These are phyloP conservation scores for Petunia secreta DNA, from an alignment of 257 asterid species.

Conservation along the genomic window DNA sequence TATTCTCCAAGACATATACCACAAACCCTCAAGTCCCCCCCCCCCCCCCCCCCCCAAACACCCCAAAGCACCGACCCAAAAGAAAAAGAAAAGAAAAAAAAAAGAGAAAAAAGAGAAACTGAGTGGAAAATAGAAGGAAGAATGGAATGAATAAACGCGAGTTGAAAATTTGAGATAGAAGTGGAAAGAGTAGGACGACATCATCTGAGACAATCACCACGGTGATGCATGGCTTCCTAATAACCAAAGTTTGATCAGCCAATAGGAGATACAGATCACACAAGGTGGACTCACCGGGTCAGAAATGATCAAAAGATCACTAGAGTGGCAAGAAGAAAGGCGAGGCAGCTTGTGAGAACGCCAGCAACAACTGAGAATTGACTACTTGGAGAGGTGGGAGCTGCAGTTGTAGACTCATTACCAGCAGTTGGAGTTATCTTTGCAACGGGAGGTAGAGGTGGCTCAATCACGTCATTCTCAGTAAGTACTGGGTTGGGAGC, in stretches of 20 bases:
- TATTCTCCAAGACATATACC: too few species aligned
- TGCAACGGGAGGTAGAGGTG: constrained; percentile 72
- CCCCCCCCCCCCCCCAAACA: too few species aligned
- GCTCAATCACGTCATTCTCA: constrained; percentile 53
- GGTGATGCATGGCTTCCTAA: too few species aligned
- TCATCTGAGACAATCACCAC: too few species aligned
- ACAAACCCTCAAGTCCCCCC: too few species aligned
- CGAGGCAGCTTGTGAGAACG: constrained; percentile 39
- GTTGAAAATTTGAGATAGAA: too few species aligned
- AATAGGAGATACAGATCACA: constrained; percentile 24
- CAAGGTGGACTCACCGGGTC: not conserved
- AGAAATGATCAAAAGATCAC: constrained; percentile 33
- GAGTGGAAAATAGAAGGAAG: too few species aligned
- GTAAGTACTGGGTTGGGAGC: constrained; percentile 67
- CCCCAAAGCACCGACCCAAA: too few species aligned
- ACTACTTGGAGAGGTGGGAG: constrained; percentile 45
- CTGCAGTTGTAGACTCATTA: constrained; percentile 43
- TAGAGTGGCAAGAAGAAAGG: constrained; percentile 51
- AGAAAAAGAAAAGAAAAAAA: too few species aligned
- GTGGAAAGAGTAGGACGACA: too few species aligned
- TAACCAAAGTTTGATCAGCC: not conserved
- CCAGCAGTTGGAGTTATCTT: constrained; percentile 36
- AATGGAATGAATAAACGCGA: too few species aligned
- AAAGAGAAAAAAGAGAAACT: too few species aligned
- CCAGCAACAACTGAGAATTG: constrained; percentile 49